Evolutionary conservation across 257 asterid genomes (phyloP), one percentile per base, ranked within the genome.

Genomic region (Euphrasia confusa): DNA sequence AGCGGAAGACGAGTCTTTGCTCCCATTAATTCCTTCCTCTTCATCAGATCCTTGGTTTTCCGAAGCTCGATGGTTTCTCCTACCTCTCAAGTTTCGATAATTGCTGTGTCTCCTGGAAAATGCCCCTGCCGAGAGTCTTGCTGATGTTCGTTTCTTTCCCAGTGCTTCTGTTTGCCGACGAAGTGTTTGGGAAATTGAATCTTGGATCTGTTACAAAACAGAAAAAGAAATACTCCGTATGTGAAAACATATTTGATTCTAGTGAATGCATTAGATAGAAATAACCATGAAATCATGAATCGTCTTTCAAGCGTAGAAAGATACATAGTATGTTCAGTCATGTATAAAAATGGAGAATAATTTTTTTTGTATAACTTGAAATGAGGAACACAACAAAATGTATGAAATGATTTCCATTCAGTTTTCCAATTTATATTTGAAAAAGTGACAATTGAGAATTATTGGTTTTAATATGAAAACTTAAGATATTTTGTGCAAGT

Each of bases 121-220:
- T 66, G 88, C 68, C 13, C 84, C 62, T 70, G 88, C 79, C 33
- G 88, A 71, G 49, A 78, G 71, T 70, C 86, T 84, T 54, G 85
- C 78, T 30, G 81, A 74, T 45, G 87, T 75, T 71, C 90, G 82
- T 72, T 89, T 93, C 72, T 82, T 89, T 68, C 99, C 99, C 61
- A 87, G 74, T 76, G 97, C 99, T 80, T 92, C 97, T 21, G 95
- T 71, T 77, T 92, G 99, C 58, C 99, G 89, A 60, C 80, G 88
- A 61, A 80, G 77, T 52, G 97, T 93, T 80, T 84, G 89, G 53
- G 96, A 91, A 72, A 93, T 86, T 45, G 86, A 87, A 77, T 81
- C 99, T 83, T 93, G 99, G 75, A 93, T 87, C 99, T 89, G 85
- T 66, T 57, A 67, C 72, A 69, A 58, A 65, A 55, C 28, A 60